Conservation (phyloP, 2,329 filamentous ascomycete species). For the Pleomassaria siparia region DNA sequence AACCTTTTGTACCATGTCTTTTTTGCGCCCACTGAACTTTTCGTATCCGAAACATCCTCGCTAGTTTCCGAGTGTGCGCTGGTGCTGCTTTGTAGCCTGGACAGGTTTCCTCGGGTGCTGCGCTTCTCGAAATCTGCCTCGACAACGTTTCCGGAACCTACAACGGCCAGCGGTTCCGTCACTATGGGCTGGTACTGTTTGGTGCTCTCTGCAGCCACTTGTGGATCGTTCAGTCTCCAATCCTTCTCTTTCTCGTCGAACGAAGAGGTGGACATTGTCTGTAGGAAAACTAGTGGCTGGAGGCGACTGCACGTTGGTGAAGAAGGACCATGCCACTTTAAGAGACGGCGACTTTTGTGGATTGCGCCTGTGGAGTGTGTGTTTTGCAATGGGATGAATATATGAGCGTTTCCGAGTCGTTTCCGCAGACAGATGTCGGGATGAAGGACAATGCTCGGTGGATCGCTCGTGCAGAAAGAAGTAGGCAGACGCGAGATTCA, state of each 20-base stretch:
- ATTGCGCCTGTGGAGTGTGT: background rate
- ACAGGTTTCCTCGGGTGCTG: constrained; percentile 23
- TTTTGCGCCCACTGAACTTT: constrained; percentile 24
- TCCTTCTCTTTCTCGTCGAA: constrained; percentile 42
- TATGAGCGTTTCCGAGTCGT: background rate
- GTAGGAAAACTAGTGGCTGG: background rate
- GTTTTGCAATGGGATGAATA: background rate
- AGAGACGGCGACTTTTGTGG: background rate
- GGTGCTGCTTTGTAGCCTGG: constrained; percentile 30
- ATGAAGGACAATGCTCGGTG: too few relatives aligned
- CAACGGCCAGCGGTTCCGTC: constrained; percentile 40
- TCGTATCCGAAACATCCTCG: constrained; percentile 31
- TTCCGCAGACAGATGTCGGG: too few relatives aligned
- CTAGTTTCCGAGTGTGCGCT: constrained; percentile 32
- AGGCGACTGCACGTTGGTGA: background rate
- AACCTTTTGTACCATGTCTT: constrained; percentile 63
- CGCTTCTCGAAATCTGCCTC: constrained; percentile 20
- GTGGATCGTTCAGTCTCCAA: constrained; percentile 37
- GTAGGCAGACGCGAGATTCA: constrained; percentile 17
- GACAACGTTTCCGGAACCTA: constrained; percentile 39
- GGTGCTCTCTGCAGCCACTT: constrained; percentile 35
- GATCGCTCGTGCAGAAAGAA: constrained; percentile 8
- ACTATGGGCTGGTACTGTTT: constrained; percentile 45
- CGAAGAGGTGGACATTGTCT: constrained; percentile 21
- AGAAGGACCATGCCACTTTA: background rate